A percentile compares a stretch with the other conserved stretches of the same genome.
These are phyloP conservation scores for Tuber aestivum DNA, from an alignment of 495 filamentous ascomycete species.

Conservation along the genomic window DNA sequence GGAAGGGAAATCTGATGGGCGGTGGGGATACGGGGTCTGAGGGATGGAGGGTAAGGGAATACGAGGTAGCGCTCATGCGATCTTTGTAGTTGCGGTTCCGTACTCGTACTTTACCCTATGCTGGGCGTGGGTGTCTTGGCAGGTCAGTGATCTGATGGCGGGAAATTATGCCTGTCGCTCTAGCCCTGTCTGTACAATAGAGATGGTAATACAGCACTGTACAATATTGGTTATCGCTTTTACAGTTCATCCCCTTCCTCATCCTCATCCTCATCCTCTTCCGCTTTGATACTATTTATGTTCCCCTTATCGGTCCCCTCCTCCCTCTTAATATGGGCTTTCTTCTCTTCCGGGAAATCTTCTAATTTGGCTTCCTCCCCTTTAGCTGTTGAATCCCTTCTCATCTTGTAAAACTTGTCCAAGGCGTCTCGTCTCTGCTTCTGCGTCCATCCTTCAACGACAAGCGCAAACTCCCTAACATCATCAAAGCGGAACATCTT, in stretches of 20 bases:
- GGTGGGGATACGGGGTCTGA: not conserved
- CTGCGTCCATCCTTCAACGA: constrained; percentile 91
- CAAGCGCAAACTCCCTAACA: constrained; percentile 81
- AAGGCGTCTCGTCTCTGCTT: constrained; percentile 72
- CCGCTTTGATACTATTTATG: constrained; percentile 11
- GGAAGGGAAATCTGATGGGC: not conserved
- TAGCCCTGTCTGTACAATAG: not conserved
- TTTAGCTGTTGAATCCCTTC: constrained; percentile 46
- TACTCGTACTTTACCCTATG: not conserved
- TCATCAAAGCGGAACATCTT: constrained; percentile 66
- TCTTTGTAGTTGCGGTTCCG: too few species aligned
- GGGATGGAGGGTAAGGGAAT: not conserved
- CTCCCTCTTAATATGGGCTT: constrained; percentile 5
- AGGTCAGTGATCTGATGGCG: not conserved
- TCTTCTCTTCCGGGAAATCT: constrained; percentile 11
- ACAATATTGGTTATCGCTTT: not conserved
- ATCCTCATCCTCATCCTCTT: constrained; percentile 18
- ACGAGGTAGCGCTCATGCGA: not conserved
- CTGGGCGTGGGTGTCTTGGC: not conserved
- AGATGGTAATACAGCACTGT: not conserved
- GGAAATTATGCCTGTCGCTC: not conserved
- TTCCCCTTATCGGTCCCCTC: not conserved
- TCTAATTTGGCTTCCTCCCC: constrained; percentile 44
- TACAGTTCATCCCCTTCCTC: constrained; percentile 27
- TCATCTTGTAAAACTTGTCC: constrained; percentile 68